phyloP scores from a whole-genome alignment of 2,329 filamentous ascomycete genomes.

The Thelonectria olida region DNA sequence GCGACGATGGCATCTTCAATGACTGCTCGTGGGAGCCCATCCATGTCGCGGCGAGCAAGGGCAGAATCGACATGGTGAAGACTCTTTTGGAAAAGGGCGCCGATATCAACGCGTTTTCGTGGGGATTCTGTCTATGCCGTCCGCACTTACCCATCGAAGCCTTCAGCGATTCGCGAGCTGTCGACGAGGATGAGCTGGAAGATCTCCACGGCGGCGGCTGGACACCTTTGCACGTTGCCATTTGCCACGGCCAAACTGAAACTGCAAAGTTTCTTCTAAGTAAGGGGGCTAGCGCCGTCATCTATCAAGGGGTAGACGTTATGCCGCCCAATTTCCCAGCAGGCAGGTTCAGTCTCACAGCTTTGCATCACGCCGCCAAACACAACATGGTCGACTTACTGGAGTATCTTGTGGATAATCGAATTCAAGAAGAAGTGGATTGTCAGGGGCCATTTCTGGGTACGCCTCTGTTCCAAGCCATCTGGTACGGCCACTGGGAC shows the following conservation, averaged over 20 bases:
- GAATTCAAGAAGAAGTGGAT: constrained; percentile 31
- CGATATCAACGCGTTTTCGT: constrained; percentile 35
- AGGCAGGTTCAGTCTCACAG: constrained; percentile 35
- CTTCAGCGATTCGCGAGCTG: constrained; percentile 35
- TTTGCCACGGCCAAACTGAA: constrained; percentile 37
- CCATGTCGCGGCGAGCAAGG: constrained; percentile 40
- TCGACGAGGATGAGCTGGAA: constrained; percentile 40
- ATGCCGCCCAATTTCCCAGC: constrained; percentile 34
- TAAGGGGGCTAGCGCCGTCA: constrained; percentile 35
- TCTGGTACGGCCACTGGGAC: constrained; percentile 40
- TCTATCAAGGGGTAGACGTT: constrained; percentile 39
- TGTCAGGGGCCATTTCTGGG: constrained; percentile 39
- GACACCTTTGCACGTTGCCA: constrained; percentile 40
- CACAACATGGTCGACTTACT: constrained; percentile 32
- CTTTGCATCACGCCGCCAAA: constrained; percentile 39
- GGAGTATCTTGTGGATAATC: constrained; percentile 29
- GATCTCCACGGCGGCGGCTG: constrained; percentile 40
- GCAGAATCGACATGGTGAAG: constrained; percentile 39
- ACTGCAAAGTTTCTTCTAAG: constrained; percentile 35
- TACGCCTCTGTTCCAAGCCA: constrained; percentile 39
- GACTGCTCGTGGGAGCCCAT: constrained; percentile 41
- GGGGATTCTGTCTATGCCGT: constrained; percentile 39
- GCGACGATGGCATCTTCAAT: constrained; percentile 41
- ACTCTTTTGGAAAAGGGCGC: constrained; percentile 36
- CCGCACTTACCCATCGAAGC: constrained; percentile 40